phyloP scores from a whole-genome alignment of 2,329 filamentous ascomycete species.

The Lachnellula cervina region DNA sequence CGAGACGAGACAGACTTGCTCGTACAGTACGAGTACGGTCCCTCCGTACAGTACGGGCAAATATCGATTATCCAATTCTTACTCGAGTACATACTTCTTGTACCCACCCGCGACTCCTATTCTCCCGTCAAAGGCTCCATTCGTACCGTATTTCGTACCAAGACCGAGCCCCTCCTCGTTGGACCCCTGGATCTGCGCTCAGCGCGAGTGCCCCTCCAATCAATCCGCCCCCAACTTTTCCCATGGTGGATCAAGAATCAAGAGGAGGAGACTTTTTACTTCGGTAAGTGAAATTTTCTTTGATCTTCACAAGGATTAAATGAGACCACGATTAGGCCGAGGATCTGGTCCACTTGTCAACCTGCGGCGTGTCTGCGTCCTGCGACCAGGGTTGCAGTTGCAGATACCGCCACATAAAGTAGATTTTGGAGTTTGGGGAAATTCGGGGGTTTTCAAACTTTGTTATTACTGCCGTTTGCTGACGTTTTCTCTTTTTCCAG shows the following conservation, averaged over 20 bases:
- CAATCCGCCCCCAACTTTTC: background rate
- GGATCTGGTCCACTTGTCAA: constrained; percentile 3
- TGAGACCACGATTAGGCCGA: constrained; percentile 18
- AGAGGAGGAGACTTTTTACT: too few species aligned
- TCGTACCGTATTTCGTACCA: background rate
- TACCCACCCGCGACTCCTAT: background rate
- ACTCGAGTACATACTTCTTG: too few species aligned
- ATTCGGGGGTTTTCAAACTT: too few species aligned
- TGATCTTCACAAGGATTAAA: constrained; percentile 15
- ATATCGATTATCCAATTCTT: too few species aligned
- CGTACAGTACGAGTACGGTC: too few species aligned
- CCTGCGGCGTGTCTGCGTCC: background rate
- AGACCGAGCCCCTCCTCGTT: background rate
- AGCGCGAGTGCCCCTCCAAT: background rate
- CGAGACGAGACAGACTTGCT: background rate
- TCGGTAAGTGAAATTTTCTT: background rate
- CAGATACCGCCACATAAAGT: background rate
- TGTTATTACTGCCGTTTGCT: too few species aligned
- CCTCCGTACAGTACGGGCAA: too few species aligned
- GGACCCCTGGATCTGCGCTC: background rate
- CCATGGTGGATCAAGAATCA: background rate
- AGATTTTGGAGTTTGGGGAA: too few species aligned
- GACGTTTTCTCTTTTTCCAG: too few species aligned
- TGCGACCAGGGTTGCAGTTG: background rate
- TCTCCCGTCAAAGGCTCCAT: background rate